phyloP scores from a whole-genome alignment of 2,329 filamentous ascomycete genomes.

The Phaeosphaeriaceae sp. region DNA sequence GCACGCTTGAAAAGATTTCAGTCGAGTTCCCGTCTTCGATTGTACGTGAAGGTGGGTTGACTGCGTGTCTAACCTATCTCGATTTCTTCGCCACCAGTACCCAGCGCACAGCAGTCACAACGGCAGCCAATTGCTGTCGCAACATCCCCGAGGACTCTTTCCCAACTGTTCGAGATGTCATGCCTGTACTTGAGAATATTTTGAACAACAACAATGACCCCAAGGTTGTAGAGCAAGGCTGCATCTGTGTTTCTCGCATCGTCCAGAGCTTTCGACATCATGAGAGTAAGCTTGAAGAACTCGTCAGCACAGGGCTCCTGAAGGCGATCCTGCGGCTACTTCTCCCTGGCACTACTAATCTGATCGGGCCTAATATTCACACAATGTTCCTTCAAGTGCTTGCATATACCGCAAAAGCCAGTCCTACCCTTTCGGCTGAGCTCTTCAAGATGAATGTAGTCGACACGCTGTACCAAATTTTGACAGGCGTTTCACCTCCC shows the following conservation, averaged over 20 bases:
- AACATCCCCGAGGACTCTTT: slow-evolving; percentile 97
- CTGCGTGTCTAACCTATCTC: slow-evolving; percentile 92
- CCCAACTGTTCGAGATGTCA: slow-evolving; percentile 87
- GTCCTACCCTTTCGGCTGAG: slow-evolving; percentile 84
- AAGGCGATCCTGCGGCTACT: slow-evolving; percentile 84
- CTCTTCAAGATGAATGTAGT: slow-evolving; percentile 96
- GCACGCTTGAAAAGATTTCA: slow-evolving; percentile 96
- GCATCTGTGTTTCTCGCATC: slow-evolving; percentile 91
- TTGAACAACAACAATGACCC: slow-evolving; percentile 87
- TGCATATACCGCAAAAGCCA: slow-evolving; percentile 87
- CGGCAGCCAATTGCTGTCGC: slow-evolving; percentile 96
- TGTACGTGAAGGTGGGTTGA: slow-evolving; percentile 92
- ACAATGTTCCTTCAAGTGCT: slow-evolving; percentile 94
- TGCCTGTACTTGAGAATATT: slow-evolving; percentile 92
- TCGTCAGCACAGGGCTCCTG: slow-evolving; percentile 87
- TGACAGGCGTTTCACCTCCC: slow-evolving; percentile 94
- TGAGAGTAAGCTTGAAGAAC: slow-evolving; percentile 84
- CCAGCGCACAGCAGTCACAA: slow-evolving; percentile 94
- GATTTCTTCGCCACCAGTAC: slow-evolving; percentile 98
- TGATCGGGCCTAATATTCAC: slow-evolving; percentile 92
- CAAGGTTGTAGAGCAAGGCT: slow-evolving; percentile 95
- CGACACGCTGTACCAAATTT: slow-evolving; percentile 94
- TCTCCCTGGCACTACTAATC: slow-evolving; percentile 90
- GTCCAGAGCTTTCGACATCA: slow-evolving; percentile 96
- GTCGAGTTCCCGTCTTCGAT: slow-evolving; percentile 94